Conservation (phyloP, 169 alveolate species). For the Cryptosporidium andersoni region DNA sequence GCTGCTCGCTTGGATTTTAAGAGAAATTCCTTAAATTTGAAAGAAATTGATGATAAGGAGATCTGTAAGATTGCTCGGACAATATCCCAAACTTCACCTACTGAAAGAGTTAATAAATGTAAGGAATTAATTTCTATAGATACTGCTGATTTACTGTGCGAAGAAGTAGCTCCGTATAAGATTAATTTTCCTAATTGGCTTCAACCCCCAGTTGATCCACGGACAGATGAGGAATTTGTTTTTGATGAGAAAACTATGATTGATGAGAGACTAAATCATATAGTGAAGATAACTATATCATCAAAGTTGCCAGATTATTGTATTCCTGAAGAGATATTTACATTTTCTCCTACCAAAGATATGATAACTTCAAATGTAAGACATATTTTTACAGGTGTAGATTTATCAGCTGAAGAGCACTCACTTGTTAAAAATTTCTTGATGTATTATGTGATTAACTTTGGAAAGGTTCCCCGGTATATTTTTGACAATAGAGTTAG, state of each 20-base stretch:
- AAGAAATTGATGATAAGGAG: slow-evolving; percentile 3
- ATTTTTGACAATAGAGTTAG: slow-evolving; percentile 46
- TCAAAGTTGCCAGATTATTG: slow-evolving; percentile 39
- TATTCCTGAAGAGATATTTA: slow-evolving; percentile 54
- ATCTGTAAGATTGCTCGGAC: slow-evolving; percentile 9
- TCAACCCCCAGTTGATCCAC: slow-evolving; percentile 45
- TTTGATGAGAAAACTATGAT: slow-evolving; percentile 55
- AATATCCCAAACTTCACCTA: slow-evolving; percentile 11
- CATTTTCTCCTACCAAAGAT: slow-evolving; percentile 20
- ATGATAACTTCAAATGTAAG: not conserved
- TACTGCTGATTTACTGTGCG: not conserved
- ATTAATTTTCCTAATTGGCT: slow-evolving; percentile 15
- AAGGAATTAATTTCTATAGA: not conserved
- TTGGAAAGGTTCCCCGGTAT: slow-evolving; percentile 42
- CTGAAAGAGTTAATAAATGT: slow-evolving; percentile 40
- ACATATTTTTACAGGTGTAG: not conserved
- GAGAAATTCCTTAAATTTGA: slow-evolving; percentile 13
- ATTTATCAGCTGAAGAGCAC: slow-evolving; percentile 3
- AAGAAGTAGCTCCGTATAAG: slow-evolving; percentile 17
- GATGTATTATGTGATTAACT: slow-evolving; percentile 45
- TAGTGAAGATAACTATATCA: slow-evolving; percentile 22
- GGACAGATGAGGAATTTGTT: not conserved
- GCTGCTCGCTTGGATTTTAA: slow-evolving; percentile 38
- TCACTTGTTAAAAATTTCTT: slow-evolving; percentile 25
- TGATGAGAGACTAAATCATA: slow-evolving; percentile 31